These are phyloP conservation scores for Dictyophora rubrovolvata DNA, from an alignment of 768 basidiomycete species.

Conservation along the genomic window DNA sequence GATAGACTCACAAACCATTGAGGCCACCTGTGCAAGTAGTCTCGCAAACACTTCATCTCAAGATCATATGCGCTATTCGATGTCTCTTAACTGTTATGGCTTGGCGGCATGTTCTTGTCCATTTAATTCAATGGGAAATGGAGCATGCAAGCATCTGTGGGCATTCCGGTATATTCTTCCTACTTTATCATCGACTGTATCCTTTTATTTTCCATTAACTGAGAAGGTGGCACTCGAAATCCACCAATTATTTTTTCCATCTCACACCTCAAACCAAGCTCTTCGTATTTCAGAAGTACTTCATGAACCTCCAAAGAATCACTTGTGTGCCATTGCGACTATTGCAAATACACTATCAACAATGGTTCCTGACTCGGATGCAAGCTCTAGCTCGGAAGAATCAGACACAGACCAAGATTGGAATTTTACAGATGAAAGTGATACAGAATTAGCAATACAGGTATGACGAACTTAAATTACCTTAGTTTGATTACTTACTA, in stretches of 20 bases:
- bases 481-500: not conserved
- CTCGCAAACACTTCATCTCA: not conserved
- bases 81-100: not conserved
- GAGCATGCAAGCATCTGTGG: slow-evolving; percentile 2
- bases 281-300: not conserved
- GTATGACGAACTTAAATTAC: not conserved
- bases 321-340: not conserved
- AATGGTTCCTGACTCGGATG: not conserved
- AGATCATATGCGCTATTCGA: not conserved
- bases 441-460: not conserved
- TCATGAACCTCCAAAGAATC: not conserved
- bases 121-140: not conserved
- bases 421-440: not conserved
- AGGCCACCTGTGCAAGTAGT: slow-evolving; percentile 1
- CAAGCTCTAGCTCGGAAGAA: not conserved
- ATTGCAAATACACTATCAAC: not conserved
- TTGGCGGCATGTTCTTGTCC: not conserved
- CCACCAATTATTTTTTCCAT: not conserved
- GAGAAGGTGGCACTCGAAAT: not conserved
- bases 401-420: not conserved
- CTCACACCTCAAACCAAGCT: not conserved
- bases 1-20: not conserved
- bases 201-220: not conserved
- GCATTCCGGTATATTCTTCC: not conserved
- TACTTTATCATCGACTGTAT: not conserved